A percentile compares a stretch with the other conserved stretches of the same genome.
phyloP scores from a whole-genome alignment of 2,329 filamentous ascomycete species.

The Zymoseptoria tritici region DNA sequence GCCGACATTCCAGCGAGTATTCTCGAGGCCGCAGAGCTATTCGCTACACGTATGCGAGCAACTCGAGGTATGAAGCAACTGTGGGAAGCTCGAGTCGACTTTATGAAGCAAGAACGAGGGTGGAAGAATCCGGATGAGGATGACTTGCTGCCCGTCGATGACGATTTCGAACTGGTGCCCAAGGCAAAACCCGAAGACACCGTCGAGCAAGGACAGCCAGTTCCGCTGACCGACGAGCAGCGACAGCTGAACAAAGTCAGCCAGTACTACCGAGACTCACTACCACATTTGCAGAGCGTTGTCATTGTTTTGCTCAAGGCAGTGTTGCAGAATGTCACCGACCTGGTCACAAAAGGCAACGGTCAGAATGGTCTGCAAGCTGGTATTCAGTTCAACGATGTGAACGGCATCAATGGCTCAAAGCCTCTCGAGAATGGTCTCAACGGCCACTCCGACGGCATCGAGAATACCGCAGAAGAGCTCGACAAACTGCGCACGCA shows the following conservation, averaged over 20 bases:
- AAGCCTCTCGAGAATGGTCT: constrained; percentile 33
- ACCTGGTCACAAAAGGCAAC: constrained; percentile 59
- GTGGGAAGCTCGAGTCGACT: constrained; percentile 88
- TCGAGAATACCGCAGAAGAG: constrained; percentile 52
- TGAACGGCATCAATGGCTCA: constrained; percentile 25
- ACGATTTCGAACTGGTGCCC: constrained; percentile 24
- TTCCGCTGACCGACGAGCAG: constrained; percentile 21
- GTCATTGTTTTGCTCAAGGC: constrained; percentile 89
- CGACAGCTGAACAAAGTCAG: constrained; percentile 53
- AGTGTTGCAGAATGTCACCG: constrained; percentile 77
- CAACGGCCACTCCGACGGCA: constrained; percentile 20
- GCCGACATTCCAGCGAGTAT: constrained; percentile 91
- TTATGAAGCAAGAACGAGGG: constrained; percentile 84
- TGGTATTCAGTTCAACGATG: constrained; percentile 34
- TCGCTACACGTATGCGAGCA: constrained; percentile 83
- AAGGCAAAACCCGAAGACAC: constrained; percentile 27
- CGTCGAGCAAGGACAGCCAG: constrained; percentile 22
- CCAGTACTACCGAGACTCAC: constrained; percentile 66
- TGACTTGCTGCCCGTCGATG: constrained; percentile 23
- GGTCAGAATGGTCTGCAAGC: constrained; percentile 45
- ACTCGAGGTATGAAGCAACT: constrained; percentile 85
- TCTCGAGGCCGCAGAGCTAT: constrained; percentile 86
- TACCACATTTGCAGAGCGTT: constrained; percentile 84
- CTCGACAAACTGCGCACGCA: constrained; percentile 72
- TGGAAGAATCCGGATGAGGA: constrained; percentile 56